phyloP scores from a whole-genome alignment of 306 rosid species.

The Macrotyloma uniflorum region DNA sequence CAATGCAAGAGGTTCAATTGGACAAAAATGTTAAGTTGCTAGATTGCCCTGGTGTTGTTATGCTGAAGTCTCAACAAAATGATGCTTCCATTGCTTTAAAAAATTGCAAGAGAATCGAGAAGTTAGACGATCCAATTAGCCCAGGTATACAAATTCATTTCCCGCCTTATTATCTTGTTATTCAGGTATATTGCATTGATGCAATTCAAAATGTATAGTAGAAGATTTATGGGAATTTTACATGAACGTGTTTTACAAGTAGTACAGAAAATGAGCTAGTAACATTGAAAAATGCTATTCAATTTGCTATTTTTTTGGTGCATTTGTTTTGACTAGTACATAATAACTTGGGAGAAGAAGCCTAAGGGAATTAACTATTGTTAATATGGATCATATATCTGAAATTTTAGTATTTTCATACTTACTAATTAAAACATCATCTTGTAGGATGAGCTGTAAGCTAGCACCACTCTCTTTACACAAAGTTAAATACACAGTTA shows the following conservation, averaged over 20 bases:
- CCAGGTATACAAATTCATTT: constrained; percentile 61
- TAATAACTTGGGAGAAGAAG: too few relatives aligned
- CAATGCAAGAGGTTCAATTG: constrained; percentile 88
- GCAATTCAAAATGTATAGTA: background rate
- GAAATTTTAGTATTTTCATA: too few relatives aligned
- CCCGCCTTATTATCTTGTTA: background rate
- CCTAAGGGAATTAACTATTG: too few relatives aligned
- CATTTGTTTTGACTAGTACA: background rate
- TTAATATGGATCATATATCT: too few relatives aligned
- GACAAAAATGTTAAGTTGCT: constrained; percentile 87
- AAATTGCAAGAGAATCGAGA: constrained; percentile 94
- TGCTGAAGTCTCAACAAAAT: constrained; percentile 69
- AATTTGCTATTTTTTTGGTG: background rate
- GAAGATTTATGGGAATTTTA: background rate
- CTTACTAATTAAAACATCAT: too few relatives aligned
- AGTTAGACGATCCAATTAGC: constrained; percentile 80
- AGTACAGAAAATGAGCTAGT: background rate
- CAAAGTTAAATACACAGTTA: too few relatives aligned
- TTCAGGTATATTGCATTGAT: constrained; percentile 5
- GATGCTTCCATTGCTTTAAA: constrained; percentile 71
- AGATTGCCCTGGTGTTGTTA: constrained; percentile 98
- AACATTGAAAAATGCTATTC: background rate
- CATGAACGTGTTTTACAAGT: background rate
- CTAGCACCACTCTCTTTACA: too few relatives aligned
- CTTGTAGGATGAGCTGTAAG: too few relatives aligned